A percentile compares a stretch with the other conserved stretches of the same genome.
Conservation (phyloP, 129 eudicot species). For the Escallonia rubra region DNA sequence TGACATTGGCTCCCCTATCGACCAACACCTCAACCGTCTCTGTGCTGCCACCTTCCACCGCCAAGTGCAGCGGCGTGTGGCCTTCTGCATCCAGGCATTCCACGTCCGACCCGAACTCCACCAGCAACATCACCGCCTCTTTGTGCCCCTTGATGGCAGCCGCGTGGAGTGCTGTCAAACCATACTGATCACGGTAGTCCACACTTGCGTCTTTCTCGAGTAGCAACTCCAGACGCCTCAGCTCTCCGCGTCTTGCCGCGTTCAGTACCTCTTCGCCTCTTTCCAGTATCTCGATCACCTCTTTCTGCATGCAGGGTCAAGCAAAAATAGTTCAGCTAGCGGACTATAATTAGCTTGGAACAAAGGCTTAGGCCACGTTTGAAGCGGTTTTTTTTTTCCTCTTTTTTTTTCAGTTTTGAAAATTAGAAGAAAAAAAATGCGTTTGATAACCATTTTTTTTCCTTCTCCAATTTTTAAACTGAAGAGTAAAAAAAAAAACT, state of each 20-base stretch:
- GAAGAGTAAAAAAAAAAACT: too few relatives aligned
- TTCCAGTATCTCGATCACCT: slow-evolving; percentile 44
- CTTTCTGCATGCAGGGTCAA: slow-evolving; percentile 21
- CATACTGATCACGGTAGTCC: slow-evolving; percentile 55
- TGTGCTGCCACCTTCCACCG: slow-evolving; percentile 43
- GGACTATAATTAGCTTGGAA: too few relatives aligned
- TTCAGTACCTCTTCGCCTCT: slow-evolving; percentile 49
- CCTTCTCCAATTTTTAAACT: too few relatives aligned
- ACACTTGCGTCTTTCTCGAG: slow-evolving; percentile 48
- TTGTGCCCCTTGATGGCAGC: slow-evolving; percentile 71
- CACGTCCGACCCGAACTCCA: slow-evolving; percentile 54
- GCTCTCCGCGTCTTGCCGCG: slow-evolving; percentile 53
- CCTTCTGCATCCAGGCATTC: slow-evolving; percentile 54
- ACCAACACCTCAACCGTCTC: slow-evolving; percentile 55
- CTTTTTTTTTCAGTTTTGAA: not conserved
- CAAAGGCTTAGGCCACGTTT: not conserved
- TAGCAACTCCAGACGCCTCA: slow-evolving; percentile 30
- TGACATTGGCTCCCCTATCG: slow-evolving; percentile 56
- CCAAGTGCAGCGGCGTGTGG: slow-evolving; percentile 63
- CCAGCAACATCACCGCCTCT: slow-evolving; percentile 65
- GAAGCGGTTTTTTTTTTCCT: not conserved
- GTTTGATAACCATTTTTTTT: too few relatives aligned
- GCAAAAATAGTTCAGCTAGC: not conserved
- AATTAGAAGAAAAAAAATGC: too few relatives aligned
- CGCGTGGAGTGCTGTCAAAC: slow-evolving; percentile 54